Base-by-base conservation (phyloP, 805 yeast genomes). In the Sugiyamaella mastotermitis region DNA sequence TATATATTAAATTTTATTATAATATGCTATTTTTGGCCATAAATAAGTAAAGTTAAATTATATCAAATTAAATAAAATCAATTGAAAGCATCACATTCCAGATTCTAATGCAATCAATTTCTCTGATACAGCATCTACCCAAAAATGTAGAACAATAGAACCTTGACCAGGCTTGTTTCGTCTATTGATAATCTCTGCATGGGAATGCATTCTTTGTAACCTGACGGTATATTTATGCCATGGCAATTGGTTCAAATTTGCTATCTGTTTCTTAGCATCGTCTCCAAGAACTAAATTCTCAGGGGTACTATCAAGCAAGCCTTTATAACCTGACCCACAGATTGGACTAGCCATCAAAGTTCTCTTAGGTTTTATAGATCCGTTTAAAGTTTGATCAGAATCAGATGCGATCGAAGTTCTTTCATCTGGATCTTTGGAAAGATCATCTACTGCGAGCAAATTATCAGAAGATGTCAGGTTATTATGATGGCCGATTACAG, bases 161-260 rank as follows among this genome's bases (percentile, higher is more conserved):
- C 65, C 66, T 38, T 58, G 61, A 7, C 53, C 46, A 3, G 48
- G 41, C 19, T 40, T 29, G 21, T 44, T 24, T 5, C 53, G 42
- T 6, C 97, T 69, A 13, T 90, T 85, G 13, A 86, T 83, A 37
- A 90, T 83, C 3, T 83, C 83, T 42, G 83, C 95, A 54, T 88
- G 97, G 0, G 97, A 78, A 57, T 87, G 86, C 52, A 81, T 65
- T 13, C 80, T 71, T 45, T 77, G 79, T 33, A 88, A 67, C 48
- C 74, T 76, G 1, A 81, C 79, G 0, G 92, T 83, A 30, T 83
- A 71, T 54, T 88, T 85, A 34, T 74, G 64, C 95, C 96, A 88
- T 2, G 71, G 67, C 17, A 90, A 56, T 15, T 58, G 50, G 57
- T 84, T 83, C 53, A 88, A 64, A 45, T 74, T 72, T 2, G 66